These are phyloP conservation scores for Monosporascus sp. DNA, from an alignment of 2,329 filamentous ascomycete genomes.

Conservation along the genomic window DNA sequence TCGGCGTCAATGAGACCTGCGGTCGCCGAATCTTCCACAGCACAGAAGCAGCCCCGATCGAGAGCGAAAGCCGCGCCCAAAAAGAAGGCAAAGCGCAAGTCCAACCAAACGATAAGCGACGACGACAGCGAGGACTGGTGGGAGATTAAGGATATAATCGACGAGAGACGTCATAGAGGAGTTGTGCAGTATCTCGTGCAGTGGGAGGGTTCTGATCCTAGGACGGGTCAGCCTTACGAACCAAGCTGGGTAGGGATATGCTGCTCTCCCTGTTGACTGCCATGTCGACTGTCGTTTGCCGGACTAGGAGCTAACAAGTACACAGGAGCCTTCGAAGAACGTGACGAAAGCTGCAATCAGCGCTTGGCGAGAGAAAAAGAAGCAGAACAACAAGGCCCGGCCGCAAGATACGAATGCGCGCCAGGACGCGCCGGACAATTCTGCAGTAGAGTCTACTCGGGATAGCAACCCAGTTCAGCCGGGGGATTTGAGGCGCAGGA, in stretches of 20 bases:
- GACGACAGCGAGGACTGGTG: constrained; percentile 14
- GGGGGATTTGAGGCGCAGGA: constrained; percentile 1
- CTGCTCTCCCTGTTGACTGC: neutral
- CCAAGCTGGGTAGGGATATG: constrained; percentile 44
- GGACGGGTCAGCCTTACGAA: constrained; percentile 39
- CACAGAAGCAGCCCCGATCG: neutral
- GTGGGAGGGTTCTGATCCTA: constrained; percentile 46
- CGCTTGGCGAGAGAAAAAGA: constrained; percentile 18
- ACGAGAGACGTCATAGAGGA: constrained; percentile 26
- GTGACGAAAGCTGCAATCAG: constrained; percentile 17
- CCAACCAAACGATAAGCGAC: neutral
- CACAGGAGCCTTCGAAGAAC: constrained; percentile 21
- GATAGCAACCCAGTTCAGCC: constrained; percentile 7
- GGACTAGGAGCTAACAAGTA: constrained; percentile 5
- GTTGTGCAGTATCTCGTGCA: constrained; percentile 45
- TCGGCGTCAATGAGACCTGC: neutral
- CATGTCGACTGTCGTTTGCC: constrained; percentile 1
- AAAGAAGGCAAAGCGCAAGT: constrained; percentile 6
- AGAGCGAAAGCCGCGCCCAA: constrained; percentile 1
- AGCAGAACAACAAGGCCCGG: neutral
- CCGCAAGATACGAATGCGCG: neutral
- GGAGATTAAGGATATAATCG: constrained; percentile 30
- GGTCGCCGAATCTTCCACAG: neutral
- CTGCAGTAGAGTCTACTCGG: constrained; percentile 5
- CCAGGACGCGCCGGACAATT: neutral